Percentiles rank a stretch among this genome's conserved stretches.
phyloP scores from a whole-genome alignment of 768 basidiomycete genomes.

The Paxillus rubicundulus region DNA sequence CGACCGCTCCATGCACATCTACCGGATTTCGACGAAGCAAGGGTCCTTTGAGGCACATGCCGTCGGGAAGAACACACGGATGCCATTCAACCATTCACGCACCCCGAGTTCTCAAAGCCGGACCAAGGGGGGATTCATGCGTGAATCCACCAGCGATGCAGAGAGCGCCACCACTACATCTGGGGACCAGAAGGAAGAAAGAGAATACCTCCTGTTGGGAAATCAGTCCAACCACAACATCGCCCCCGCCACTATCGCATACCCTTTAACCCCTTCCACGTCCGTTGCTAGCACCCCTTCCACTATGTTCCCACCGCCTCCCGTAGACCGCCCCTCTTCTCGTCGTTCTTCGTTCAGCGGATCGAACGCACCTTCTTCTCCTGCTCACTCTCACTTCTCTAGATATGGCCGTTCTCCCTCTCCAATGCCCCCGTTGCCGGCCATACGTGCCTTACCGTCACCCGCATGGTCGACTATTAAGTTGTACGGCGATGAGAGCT shows the following conservation, averaged over 20 bases:
- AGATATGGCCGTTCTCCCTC: conserved; percentile 83
- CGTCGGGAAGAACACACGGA: conserved; percentile 81
- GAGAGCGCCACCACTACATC: conserved; percentile 55
- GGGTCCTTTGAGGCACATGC: conserved; percentile 89
- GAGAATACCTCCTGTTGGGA: conserved; percentile 28
- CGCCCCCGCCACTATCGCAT: conserved; percentile 22
- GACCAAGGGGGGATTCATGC: conserved; percentile 54
- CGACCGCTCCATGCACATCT: conserved; percentile 95
- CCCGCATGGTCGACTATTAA: conserved; percentile 67
- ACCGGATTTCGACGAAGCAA: conserved; percentile 74
- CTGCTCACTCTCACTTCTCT: conserved; percentile 50
- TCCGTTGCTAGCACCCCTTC: conserved; percentile 70
- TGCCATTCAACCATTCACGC: conserved; percentile 63
- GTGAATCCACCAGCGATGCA: conserved; percentile 77
- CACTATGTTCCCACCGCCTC: conserved; percentile 41
- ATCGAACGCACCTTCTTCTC: conserved; percentile 77
- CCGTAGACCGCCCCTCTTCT: conserved; percentile 63
- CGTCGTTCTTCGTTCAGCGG: conserved; percentile 68
- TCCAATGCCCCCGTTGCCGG: conserved; percentile 90
- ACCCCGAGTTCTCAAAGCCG: conserved; percentile 65
- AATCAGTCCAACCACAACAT: conserved; percentile 21
- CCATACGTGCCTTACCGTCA: conserved; percentile 72
- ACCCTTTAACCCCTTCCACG: conserved; percentile 61
- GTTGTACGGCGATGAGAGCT: conserved; percentile 93
- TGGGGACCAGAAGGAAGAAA: conserved; percentile 53